These are phyloP conservation scores for Encephalitozoon intestinalis DNA, from an alignment of 371 early-diverging fungal genomes.

Conservation along the genomic window DNA sequence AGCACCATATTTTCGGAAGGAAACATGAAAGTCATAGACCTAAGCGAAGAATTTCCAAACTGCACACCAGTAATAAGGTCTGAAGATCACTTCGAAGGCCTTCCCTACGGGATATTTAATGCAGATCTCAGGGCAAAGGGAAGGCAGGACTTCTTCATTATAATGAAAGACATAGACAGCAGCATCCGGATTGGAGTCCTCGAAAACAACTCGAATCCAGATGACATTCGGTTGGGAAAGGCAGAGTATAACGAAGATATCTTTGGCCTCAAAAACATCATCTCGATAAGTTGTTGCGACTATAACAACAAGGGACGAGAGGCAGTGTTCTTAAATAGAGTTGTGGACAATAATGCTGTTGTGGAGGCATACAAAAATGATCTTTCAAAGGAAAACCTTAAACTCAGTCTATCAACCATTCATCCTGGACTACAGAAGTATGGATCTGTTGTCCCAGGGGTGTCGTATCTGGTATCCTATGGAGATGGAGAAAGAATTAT, in stretches of 20 bases:
- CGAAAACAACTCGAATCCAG: neutral
- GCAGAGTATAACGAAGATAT: neutral
- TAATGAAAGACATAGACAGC: slow-evolving; percentile 1
- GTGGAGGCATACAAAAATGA: slow-evolving; percentile 28
- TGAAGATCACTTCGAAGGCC: neutral
- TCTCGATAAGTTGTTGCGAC: slow-evolving; percentile 22
- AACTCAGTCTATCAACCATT: slow-evolving; percentile 44
- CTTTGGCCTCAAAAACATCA: neutral
- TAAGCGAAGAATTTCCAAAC: neutral
- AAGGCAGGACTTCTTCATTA: slow-evolving; percentile 15
- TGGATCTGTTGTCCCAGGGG: slow-evolving; percentile 37
- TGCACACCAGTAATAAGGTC: neutral
- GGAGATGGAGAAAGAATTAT: slow-evolving; percentile 37
- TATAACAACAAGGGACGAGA: slow-evolving; percentile 30
- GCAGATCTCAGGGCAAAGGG: slow-evolving; percentile 29
- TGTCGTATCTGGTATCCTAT: slow-evolving; percentile 42
- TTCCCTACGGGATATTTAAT: slow-evolving; percentile 26
- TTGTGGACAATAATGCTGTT: neutral
- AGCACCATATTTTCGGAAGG: neutral
- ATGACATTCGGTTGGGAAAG: neutral
- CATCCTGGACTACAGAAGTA: neutral
- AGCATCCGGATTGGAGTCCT: neutral
- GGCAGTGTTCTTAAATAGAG: slow-evolving; percentile 12
- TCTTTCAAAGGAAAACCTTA: slow-evolving; percentile 38
- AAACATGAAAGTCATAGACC: neutral